Base-by-base conservation (phyloP, 2,329 filamentous ascomycete genomes). In the Apiospora malaysiana region DNA sequence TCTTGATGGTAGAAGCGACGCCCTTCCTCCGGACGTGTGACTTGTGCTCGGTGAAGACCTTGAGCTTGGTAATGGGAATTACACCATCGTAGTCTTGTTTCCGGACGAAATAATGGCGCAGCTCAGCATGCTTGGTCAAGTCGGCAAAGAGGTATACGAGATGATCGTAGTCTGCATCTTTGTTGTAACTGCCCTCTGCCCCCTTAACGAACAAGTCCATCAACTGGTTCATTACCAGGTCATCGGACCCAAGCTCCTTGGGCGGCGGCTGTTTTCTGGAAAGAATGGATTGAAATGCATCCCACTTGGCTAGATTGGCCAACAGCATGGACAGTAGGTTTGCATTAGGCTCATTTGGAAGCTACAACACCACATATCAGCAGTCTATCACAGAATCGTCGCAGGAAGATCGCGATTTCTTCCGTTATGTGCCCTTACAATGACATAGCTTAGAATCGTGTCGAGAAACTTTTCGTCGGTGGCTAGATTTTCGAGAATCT, bases 201-300 rank as follows among this genome's bases (percentile, higher is more conserved):
- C 95, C 95, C 83, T 96, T 97, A 79, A 98, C 96, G 79, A 99
- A 99, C 76, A 97, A 92, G 81, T 98, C 96, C 80, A 99, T 90
- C 42, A 99, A 85, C 82, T 98, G 96, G 80, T 98, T 94, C 76
- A 98, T 89, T 5, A 94, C 91, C 71, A 89, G 86, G 46, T 91
- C 88, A 51, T 94, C 93, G 1, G 90, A 92, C 7, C 89, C 90
- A 8, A 97, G 88, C n/a, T 86, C 85, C 70, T 90, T 88, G 2
- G 94, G 92, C 0, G 91, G 81, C 8, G 88, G 83, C 73, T 94
- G 92, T 77, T 92, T 92, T 70, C 92, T 85, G 5, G 86, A 85
- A 14, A 95, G 82, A 5, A 98, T 85, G 59, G 87, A 87, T 74
- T 92, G 92, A 70, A 97, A 82, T 7, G 86, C 87, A 75, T 95